Evolutionary conservation across 345 rosid genomes (phyloP).

Genomic region (Pelargonium nanum): DNA sequence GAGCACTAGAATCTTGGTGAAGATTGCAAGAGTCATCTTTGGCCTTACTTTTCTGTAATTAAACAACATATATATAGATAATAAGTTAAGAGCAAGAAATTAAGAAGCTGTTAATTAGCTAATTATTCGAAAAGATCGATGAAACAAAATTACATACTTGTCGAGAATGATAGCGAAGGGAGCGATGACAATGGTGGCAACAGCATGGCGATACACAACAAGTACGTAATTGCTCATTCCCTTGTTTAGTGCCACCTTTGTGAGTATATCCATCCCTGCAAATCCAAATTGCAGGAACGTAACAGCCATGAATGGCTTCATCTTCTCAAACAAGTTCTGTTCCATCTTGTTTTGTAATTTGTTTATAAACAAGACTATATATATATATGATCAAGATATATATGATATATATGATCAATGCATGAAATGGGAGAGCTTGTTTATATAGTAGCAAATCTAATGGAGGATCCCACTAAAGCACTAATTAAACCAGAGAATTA

Average conservation of each 20-base stretch:
- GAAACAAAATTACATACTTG: background rate
- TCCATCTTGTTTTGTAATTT: background rate
- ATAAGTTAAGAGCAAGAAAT: too few species aligned
- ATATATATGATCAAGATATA: too few species aligned
- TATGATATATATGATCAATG: too few species aligned
- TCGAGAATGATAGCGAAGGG: constrained; percentile 10
- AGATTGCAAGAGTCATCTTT: constrained; percentile 55
- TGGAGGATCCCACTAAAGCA: too few species aligned
- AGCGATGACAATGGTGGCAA: constrained; percentile 12
- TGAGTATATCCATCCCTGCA: constrained; percentile 12
- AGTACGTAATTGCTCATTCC: constrained; percentile 33
- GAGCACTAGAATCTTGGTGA: constrained; percentile 51
- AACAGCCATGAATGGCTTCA: constrained; percentile 9
- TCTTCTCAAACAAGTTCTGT: background rate
- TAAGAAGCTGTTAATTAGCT: too few species aligned
- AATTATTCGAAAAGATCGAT: background rate
- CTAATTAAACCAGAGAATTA: too few species aligned
- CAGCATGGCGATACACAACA: constrained; percentile 23
- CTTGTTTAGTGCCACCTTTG: constrained; percentile 14
- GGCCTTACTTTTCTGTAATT: constrained; percentile 73
- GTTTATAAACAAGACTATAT: too few species aligned
- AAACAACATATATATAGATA: too few species aligned
- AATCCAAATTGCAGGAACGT: constrained; percentile 6
- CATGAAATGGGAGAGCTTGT: too few species aligned
- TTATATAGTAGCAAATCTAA: too few species aligned